Base-by-base conservation (phyloP, 2,329 filamentous ascomycete genomes). In the Aphanocladium album region DNA sequence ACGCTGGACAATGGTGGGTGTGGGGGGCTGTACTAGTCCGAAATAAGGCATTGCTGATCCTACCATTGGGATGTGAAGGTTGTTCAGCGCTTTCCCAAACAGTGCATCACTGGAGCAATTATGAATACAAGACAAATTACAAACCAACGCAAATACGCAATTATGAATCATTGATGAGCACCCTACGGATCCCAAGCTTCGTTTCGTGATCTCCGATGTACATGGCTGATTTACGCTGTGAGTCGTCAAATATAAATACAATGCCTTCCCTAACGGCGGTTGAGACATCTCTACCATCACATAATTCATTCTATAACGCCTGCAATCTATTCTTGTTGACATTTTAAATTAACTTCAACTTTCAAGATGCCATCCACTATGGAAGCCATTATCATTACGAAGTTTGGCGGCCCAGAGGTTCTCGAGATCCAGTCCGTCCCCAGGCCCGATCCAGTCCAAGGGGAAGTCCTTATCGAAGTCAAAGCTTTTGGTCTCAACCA, bases 401-500 rank as follows among this genome's bases (percentile, higher is more conserved):
- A 49, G 14, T 54, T 54, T 25, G 51, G 51, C 19, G 51, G 51
- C 21, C 30, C 33, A 9, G 51, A 54, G 9, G 33, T 54, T 5
- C 23, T 54, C 8, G 12, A 41, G 51, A 23, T 54, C 35, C 51
- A 54, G 19, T n/a, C 19, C 3, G 51, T 54, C 9, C 33, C 51
- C 2, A 54, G 41, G 33, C 51, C 51, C 16, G 21, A 46, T 3
- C 51, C 51, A 8, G 51, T 41, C 19, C 35, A 11, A 25, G 71
- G 72, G 56, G 62, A 73, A 45, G 71, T 70, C 1, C 64, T 75
- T 16, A 68, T 77, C 63, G 62, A 68, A 61, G 70, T 78, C 45
- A 67, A 71, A 62, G 76, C 76, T 9, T 79, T 79, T 55, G 76
- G 76, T 3, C 62, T 78, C 45, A 78, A 79, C 62, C 75, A 78